phyloP scores from a whole-genome alignment of 1,139 yeast species.

The Torulaspora pretoriensis region DNA sequence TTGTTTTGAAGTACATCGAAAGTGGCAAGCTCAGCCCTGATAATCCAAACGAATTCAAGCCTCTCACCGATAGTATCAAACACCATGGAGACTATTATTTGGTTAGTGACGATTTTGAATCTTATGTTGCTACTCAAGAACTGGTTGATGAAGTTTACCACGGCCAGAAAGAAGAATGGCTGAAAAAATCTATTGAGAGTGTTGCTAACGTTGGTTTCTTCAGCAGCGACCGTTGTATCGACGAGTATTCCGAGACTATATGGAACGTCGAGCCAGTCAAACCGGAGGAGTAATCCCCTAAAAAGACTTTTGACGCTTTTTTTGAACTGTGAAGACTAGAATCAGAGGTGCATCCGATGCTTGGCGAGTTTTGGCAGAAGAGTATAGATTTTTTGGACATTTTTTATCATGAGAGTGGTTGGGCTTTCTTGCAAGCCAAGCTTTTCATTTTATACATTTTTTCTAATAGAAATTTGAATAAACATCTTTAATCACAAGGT shows the following conservation, averaged over 20 bases:
- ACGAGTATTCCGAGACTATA: conserved; percentile 86
- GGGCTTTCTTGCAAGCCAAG: background rate
- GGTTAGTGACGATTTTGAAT: conserved; percentile 83
- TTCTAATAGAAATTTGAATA: background rate
- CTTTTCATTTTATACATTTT: background rate
- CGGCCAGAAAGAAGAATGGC: conserved; percentile 65
- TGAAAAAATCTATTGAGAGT: conserved; percentile 64
- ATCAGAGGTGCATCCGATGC: background rate
- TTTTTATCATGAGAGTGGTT: too few relatives aligned
- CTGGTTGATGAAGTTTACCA: conserved; percentile 71
- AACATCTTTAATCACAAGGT: background rate
- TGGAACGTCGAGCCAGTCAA: conserved; percentile 82
- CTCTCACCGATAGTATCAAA: conserved; percentile 64
- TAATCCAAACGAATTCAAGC: conserved; percentile 59
- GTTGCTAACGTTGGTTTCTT: conserved; percentile 96
- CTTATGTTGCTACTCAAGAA: conserved; percentile 75
- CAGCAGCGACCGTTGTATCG: conserved; percentile 84
- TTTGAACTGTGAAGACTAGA: too few relatives aligned
- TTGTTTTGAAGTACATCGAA: conserved; percentile 68
- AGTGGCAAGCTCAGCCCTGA: conserved; percentile 61
- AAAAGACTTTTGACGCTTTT: background rate
- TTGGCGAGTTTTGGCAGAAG: background rate
- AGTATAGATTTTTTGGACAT: background rate
- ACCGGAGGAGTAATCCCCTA: conserved; percentile 15
- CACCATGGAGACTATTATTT: conserved; percentile 80